phyloP scores from a whole-genome alignment of 345 rosid species.

The Turritis glabra region DNA sequence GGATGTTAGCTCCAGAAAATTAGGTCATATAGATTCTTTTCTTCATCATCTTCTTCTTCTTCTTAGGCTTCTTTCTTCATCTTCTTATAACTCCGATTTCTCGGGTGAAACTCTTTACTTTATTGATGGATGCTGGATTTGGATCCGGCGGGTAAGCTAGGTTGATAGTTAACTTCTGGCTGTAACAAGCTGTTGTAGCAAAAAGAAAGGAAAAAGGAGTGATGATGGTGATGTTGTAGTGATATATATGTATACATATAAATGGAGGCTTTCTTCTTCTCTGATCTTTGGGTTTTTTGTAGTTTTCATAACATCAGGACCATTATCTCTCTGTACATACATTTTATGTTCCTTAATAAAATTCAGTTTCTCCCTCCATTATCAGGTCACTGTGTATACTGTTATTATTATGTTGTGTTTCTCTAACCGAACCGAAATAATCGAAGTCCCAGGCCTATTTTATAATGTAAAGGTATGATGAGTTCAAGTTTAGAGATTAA shows the following conservation, averaged over 20 bases:
- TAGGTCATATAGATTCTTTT: slow-evolving; percentile 32
- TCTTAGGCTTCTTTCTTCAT: slow-evolving; percentile 11
- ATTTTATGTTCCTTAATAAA: slow-evolving; percentile 30
- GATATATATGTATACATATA: slow-evolving; percentile 24
- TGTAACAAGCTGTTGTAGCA: slow-evolving; percentile 11
- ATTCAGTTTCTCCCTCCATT: slow-evolving; percentile 16
- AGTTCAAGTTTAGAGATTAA: too few relatives aligned
- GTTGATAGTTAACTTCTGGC: slow-evolving; percentile 15
- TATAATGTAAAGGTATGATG: too few relatives aligned
- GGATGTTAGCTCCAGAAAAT: slow-evolving; percentile 18
- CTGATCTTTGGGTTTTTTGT: slow-evolving; percentile 2
- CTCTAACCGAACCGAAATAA: too few relatives aligned
- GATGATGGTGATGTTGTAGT: slow-evolving; percentile 31
- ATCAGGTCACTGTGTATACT: neutral
- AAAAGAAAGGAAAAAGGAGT: neutral
- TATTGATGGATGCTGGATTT: slow-evolving; percentile 7
- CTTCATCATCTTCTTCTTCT: slow-evolving; percentile 15
- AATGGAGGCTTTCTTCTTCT: slow-evolving; percentile 26
- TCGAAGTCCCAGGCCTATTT: too few relatives aligned
- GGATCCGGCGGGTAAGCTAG: slow-evolving; percentile 18
- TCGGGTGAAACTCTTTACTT: slow-evolving; percentile 1
- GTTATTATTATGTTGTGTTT: too few relatives aligned
- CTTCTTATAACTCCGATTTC: slow-evolving; percentile 11
- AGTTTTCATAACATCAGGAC: slow-evolving; percentile 19
- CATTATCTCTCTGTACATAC: slow-evolving; percentile 30